These are phyloP conservation scores for Backusella circina DNA, from an alignment of 192 early-diverging fungal genomes.

Conservation along the genomic window DNA sequence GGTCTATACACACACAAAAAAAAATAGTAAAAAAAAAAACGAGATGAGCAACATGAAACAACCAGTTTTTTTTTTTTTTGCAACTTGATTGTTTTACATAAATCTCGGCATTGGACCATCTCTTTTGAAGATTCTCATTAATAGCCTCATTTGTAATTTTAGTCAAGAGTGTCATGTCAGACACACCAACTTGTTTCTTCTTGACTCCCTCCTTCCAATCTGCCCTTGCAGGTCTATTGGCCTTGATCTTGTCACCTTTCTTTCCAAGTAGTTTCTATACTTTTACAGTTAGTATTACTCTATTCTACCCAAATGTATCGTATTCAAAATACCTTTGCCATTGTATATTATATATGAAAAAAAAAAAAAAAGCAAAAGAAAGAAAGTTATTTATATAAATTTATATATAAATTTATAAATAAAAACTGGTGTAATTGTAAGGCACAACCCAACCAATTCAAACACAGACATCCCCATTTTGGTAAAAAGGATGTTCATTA, in stretches of 20 bases:
- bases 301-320: neutral
- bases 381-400: neutral
- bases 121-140: constrained; percentile 89
- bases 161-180: constrained; percentile 89
- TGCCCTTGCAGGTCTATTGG: constrained; percentile 47
- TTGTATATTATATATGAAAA: neutral
- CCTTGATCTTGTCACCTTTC: constrained; percentile 34
- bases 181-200: constrained; percentile 77
- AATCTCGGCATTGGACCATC: constrained; percentile 81
- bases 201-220: constrained; percentile 74
- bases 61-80: neutral
- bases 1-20: constrained; percentile 55
- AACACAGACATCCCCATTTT: neutral
- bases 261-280: constrained; percentile 9
- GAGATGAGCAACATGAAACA: neutral
- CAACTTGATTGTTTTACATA: constrained; percentile 84
- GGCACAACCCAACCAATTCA: neutral
- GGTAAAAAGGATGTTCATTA: neutral
- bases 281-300: neutral
- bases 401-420: neutral
- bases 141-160: constrained; percentile 96
- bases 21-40: constrained; percentile 16
- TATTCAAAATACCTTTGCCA: constrained; percentile 4
- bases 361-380: neutral
- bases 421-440: neutral